Evolutionary conservation across 1,284 basidiomycete genomes (phyloP).

Genomic region (Ustilago trichophora): DNA sequence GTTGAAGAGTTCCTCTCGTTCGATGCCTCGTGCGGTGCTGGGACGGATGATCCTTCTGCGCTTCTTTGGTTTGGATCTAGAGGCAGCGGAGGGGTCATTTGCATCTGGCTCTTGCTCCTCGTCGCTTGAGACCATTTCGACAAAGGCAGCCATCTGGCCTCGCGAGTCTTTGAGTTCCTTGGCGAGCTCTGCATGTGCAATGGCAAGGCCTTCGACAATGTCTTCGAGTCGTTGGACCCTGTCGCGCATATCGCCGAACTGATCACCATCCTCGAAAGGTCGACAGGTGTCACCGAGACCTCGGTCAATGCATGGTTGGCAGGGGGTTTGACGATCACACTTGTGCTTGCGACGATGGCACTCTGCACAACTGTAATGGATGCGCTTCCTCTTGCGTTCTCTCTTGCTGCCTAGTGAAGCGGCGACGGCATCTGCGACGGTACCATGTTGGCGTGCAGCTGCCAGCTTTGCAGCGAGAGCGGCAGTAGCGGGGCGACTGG

Average conservation of each 20-base stretch:
- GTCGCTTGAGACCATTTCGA: slow-evolving; percentile 45
- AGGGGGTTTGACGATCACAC: slow-evolving; percentile 61
- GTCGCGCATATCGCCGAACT: slow-evolving; percentile 60
- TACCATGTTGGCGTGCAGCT: slow-evolving; percentile 29
- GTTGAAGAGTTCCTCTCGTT: slow-evolving; percentile 57
- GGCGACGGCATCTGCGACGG: slow-evolving; percentile 58
- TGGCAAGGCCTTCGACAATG: slow-evolving; percentile 60
- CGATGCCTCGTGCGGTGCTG: slow-evolving; percentile 49
- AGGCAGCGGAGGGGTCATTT: slow-evolving; percentile 10
- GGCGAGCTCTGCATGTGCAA: slow-evolving; percentile 55
- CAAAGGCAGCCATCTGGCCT: slow-evolving; percentile 34
- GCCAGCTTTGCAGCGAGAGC: slow-evolving; percentile 31
- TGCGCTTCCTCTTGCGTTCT: slow-evolving; percentile 57
- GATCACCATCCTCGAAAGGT: slow-evolving; percentile 60
- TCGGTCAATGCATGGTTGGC: slow-evolving; percentile 61
- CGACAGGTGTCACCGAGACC: slow-evolving; percentile 58
- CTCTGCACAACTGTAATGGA: slow-evolving; percentile 64
- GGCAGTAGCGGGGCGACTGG: slow-evolving; percentile 28
- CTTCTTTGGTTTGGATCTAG: slow-evolving; percentile 35
- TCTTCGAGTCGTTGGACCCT: slow-evolving; percentile 61
- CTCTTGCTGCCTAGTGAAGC: slow-evolving; percentile 52
- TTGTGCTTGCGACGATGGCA: slow-evolving; percentile 63
- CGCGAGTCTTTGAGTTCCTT: slow-evolving; percentile 50
- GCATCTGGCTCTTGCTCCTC: slow-evolving; percentile 34
- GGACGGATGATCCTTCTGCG: slow-evolving; percentile 46